A percentile compares a stretch with the other conserved stretches of the same genome.
phyloP scores from a whole-genome alignment of 805 yeast species.

The Schwanniomyces yamadae region DNA sequence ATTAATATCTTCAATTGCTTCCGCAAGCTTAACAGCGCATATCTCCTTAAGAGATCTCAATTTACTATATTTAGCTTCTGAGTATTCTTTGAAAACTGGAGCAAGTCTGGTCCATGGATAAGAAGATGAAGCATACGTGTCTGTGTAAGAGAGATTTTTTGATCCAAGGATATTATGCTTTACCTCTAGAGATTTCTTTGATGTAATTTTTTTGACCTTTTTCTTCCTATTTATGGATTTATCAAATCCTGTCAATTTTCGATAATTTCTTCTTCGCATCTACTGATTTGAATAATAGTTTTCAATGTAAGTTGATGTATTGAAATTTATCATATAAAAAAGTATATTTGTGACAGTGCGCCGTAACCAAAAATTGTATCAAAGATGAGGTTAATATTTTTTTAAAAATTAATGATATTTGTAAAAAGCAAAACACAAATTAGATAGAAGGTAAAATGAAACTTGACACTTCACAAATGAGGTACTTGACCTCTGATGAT shows the following conservation, averaged over 20 bases:
- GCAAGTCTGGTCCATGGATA: constrained; percentile 15
- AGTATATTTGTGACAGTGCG: too few species aligned
- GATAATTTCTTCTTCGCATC: too few species aligned
- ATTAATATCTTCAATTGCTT: constrained; percentile 22
- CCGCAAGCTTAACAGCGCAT: constrained; percentile 31
- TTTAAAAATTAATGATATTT: background rate
- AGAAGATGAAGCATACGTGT: constrained; percentile 8
- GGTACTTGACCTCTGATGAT: constrained; percentile 88
- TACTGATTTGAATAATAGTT: too few species aligned
- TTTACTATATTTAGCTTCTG: background rate
- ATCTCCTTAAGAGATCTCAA: constrained; percentile 17
- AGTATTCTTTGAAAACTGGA: constrained; percentile 8
- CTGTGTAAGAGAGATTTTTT: constrained; percentile 7
- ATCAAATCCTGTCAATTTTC: background rate
- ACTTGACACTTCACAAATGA: constrained; percentile 88
- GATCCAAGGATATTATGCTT: constrained; percentile 2
- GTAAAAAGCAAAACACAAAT: background rate
- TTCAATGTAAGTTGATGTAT: too few species aligned
- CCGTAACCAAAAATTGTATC: background rate
- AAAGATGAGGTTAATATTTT: constrained; percentile 3
- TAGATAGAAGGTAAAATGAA: constrained; percentile 56
- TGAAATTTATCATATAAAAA: too few species aligned
- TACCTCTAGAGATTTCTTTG: background rate
- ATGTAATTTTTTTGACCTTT: too few species aligned
- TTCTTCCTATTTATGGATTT: background rate